These are phyloP conservation scores for Populus hybrid DNA, from an alignment of 441 rosid genomes.

Conservation along the genomic window DNA sequence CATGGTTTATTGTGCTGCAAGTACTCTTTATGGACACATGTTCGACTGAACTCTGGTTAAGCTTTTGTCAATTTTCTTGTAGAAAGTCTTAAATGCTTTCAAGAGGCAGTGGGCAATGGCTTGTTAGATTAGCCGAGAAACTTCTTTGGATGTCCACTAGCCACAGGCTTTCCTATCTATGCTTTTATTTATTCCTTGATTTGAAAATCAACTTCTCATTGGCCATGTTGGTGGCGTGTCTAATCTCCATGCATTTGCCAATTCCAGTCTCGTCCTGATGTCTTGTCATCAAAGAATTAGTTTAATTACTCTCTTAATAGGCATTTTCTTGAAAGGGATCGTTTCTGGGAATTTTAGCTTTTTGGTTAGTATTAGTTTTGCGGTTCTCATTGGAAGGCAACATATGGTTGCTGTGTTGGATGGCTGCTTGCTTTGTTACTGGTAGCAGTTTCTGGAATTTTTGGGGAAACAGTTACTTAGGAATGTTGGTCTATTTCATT, in stretches of 20 bases:
- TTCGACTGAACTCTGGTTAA: not conserved
- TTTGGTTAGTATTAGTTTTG: not conserved
- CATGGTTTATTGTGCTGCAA: slow-evolving; percentile 4
- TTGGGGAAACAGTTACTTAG: not conserved
- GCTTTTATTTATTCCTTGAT: not conserved
- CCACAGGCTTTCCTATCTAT: slow-evolving; percentile 4
- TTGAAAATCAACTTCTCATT: not conserved
- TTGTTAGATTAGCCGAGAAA: not conserved
- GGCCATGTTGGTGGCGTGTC: not conserved
- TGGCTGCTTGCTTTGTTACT: not conserved
- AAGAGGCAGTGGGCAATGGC: not conserved
- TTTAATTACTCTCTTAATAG: not conserved
- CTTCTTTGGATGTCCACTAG: not conserved
- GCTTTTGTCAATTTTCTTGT: slow-evolving; percentile 12
- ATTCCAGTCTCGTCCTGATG: slow-evolving; percentile 1
- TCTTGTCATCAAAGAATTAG: not conserved
- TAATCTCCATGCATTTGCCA: not conserved
- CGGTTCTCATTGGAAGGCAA: not conserved
- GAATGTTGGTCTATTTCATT: not conserved
- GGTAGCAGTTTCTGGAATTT: not conserved
- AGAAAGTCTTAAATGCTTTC: not conserved
- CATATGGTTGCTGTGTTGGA: not conserved
- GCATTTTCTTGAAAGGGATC: not conserved
- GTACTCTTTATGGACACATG: slow-evolving; percentile 12
- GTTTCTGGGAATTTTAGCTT: not conserved